Evolutionary conservation across 176 grass and related monocot genomes (phyloP).

Genomic region (Poa pratensis): DNA sequence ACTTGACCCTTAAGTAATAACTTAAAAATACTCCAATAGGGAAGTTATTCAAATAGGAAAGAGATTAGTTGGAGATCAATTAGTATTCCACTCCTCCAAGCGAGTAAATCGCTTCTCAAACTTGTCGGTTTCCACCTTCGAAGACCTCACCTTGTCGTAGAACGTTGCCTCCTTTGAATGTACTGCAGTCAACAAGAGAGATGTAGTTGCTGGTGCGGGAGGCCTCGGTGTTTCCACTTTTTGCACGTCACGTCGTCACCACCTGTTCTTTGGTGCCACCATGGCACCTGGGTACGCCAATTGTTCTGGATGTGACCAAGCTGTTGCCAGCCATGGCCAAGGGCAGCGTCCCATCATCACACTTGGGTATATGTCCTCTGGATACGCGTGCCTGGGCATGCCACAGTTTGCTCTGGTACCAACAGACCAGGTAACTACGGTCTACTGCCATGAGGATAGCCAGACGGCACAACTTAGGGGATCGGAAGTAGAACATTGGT

Average conservation of each 20-base stretch:
- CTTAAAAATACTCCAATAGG: not conserved
- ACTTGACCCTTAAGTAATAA: not conserved
- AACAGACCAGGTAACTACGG: not conserved
- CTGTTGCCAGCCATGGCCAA: not conserved
- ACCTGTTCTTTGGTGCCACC: not conserved
- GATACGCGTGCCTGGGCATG: not conserved
- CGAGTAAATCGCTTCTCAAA: not conserved
- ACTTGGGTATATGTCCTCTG: no score
- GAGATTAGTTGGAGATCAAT: no score
- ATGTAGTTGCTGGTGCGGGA: not conserved
- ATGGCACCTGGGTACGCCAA: not conserved
- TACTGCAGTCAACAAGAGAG: not conserved
- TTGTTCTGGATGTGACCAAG: not conserved
- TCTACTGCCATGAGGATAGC: not conserved
- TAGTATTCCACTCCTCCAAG: no score
- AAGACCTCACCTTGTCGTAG: not conserved
- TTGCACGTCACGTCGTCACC: not conserved
- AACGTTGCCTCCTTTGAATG: not conserved
- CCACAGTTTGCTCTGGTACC: not conserved
- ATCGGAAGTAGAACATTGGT: slow-evolving; percentile 8
- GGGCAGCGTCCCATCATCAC: not conserved
- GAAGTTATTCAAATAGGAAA: no score
- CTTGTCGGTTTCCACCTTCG: not conserved
- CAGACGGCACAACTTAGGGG: not conserved
- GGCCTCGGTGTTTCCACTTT: not conserved